Base-by-base conservation (phyloP, 176 grass and related monocot species). In the Stipa capillata region DNA sequence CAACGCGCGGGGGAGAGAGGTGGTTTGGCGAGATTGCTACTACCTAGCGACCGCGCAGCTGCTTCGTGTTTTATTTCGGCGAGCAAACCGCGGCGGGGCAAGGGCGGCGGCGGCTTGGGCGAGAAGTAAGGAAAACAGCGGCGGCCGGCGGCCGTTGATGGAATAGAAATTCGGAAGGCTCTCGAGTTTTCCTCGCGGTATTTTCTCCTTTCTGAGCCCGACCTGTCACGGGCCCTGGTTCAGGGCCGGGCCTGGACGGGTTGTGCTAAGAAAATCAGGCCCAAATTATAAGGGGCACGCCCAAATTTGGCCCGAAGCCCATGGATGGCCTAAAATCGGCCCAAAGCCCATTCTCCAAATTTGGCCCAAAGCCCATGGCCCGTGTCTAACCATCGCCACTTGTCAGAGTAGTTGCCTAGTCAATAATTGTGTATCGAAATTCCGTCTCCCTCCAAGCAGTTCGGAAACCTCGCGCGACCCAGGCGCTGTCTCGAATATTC, bases 71-170 rank as follows among this genome's bases (percentile, higher is more conserved):
- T 62, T 21, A 62, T 25, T 23, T 54, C 15, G 29, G 50, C 50
- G 37, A 35, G 8, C 44, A 16, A 76, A 57, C 20, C 47, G 62
- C 36, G 62, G n/a, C 44, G 34, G 44, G 1, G 28, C 37, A 47
- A 10, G 31, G 69, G 14, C 57, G 67, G 65, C 11, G 28, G 71
- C 70, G 64, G 47, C 83, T 83, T 79, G 79, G 67, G 33, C 33
- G 80, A 90, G 84, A 80, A 69, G 84, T 76, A 90, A 84, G 66
- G 57, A 90, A 84, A 84, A 21, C 62, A 40, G 69, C 84, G 68
- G 79, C 60, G 69, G 49, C 20, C 79, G 79, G 57, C 73, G 48
- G 59, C 84, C 60, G 79, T 74, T 55, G 66, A 72, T 89, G 55
- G 78, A 55, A 37, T 74, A 23, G 13, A 27, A 64, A 13, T 5